phyloP scores from a whole-genome alignment of 2,329 filamentous ascomycete genomes.

The Stromatinia cepivora region DNA sequence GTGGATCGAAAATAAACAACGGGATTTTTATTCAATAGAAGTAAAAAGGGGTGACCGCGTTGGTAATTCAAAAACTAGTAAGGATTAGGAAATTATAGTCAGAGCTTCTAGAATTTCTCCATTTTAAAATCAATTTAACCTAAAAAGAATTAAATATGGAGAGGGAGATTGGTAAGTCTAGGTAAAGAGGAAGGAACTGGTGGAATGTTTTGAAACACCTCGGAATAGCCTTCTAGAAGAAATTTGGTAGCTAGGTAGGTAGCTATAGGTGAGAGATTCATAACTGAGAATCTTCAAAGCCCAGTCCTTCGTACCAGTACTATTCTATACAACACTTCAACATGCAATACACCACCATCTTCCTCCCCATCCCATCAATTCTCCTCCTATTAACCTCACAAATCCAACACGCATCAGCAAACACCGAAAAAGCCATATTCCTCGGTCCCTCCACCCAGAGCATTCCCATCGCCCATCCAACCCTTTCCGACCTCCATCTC shows the following conservation, averaged over 20 bases:
- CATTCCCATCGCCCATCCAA: slow-evolving; percentile 56
- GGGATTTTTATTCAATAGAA: background rate
- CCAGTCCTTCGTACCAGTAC: background rate
- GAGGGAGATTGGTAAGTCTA: background rate
- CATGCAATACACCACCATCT: background rate
- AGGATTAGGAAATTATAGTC: slow-evolving; percentile 17
- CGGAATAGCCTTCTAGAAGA: slow-evolving; percentile 15
- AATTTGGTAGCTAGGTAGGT: background rate
- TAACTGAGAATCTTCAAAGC: background rate
- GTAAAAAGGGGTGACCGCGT: slow-evolving; percentile 22
- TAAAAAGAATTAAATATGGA: background rate
- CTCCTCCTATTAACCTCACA: slow-evolving; percentile 31
- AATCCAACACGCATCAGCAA: slow-evolving; percentile 53
- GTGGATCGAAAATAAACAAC: slow-evolving; percentile 22
- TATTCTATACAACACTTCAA: background rate
- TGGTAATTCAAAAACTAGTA: slow-evolving; percentile 4
- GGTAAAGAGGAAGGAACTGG: background rate
- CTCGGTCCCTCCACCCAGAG: slow-evolving; percentile 62
- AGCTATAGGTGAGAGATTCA: background rate
- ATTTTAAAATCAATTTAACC: background rate
- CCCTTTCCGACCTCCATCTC: slow-evolving; percentile 62
- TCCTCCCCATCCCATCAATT: slow-evolving; percentile 25
- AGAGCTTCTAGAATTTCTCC: slow-evolving; percentile 13
- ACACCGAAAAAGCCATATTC: slow-evolving; percentile 92
- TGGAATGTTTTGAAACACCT: slow-evolving; percentile 6